Evolutionary conservation across 2,329 filamentous ascomycete genomes (phyloP), one percentile per base, ranked within the genome.

Genomic region (Fusarium continuum): DNA sequence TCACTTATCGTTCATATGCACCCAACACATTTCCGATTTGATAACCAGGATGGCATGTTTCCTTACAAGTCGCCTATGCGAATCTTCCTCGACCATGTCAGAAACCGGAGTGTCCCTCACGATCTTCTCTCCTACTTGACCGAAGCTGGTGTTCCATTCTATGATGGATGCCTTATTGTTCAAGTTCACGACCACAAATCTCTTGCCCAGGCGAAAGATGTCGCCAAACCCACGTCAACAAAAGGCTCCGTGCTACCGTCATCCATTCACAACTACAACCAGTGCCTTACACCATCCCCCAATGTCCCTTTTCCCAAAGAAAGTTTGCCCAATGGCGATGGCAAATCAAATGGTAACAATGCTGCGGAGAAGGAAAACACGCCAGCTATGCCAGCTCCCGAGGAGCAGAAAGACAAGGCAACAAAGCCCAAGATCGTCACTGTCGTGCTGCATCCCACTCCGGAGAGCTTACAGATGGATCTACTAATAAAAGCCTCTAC

Each of bases 131-230:
- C 90, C 41, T 90, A 94, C 67, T 86, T 99, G 50, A 83, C 88
- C 23, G 83, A 87, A 41, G 82, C 83, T 16, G 87, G 88, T 17
- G 90, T 97, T 13, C 83, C 84, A 9, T 98, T 97, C 73, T 99
- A 98, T 74, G 93, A 98, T 75, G 93, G 91, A 26, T 97, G 94
- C 72, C 84, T 99, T 54, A 98, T 99, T 67, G 93, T 99, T 29
- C 90, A 96, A 75, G 82, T 98, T n/a, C 86, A 96, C 70, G 92
- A 98, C 74, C 91, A 97, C 79, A 91, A 91, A 70, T 87, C 89
- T 1, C 80, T 80, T 35, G 82, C 83, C 40, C 83, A 84, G 61
- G 80, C 83, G 67, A 88, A 92, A 72, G 87, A 85, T 79, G 53
- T 83, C 80, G 44, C 81, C 79, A 46, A 80, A 80, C 22, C 76